Conservation (phyloP, 306 rosid species). For the Hippophae rhamnoides region DNA sequence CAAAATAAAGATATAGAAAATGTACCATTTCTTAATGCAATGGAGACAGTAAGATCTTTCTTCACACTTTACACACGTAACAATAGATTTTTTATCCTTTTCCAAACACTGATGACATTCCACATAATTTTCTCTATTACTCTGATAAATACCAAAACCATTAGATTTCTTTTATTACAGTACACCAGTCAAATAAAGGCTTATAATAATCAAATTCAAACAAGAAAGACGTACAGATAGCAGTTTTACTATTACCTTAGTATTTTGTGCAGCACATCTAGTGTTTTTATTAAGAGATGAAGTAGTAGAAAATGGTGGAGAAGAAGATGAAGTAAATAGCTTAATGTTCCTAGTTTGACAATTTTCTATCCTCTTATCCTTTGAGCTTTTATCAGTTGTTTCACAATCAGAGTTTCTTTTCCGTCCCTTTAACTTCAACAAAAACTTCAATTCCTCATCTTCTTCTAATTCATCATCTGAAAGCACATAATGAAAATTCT, state of each 20-base stretch:
- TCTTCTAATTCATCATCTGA: conserved; percentile 7
- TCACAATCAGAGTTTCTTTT: conserved; percentile 17
- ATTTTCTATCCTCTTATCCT: conserved; percentile 9
- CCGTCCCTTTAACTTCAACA: conserved; percentile 29
- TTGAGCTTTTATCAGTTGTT: conserved; percentile 7
- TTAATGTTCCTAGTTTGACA: conserved; percentile 3
- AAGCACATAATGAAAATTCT: conserved; percentile 1
- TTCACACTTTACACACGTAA: conserved; percentile 50
- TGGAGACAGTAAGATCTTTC: conserved; percentile 43
- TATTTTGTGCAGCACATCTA: conserved; percentile 1
- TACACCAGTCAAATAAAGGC: not conserved
- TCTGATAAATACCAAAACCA: conserved; percentile 24
- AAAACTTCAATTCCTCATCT: conserved; percentile 20
- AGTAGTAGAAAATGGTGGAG: conserved; percentile 12
- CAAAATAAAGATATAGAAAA: conserved; percentile 1
- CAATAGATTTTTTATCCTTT: conserved; percentile 28
- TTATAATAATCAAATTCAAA: not conserved
- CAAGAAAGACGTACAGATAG: not conserved
- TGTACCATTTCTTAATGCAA: conserved; percentile 62
- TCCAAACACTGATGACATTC: conserved; percentile 72
- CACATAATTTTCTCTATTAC: conserved; percentile 16
- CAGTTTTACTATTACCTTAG: conserved; percentile 18
- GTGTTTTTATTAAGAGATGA: conserved; percentile 7
- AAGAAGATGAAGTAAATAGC: conserved; percentile 13
- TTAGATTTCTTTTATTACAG: conserved; percentile 3